Base-by-base conservation (phyloP, 192 early-diverging fungal genomes). In the Backusella psychrophila region DNA sequence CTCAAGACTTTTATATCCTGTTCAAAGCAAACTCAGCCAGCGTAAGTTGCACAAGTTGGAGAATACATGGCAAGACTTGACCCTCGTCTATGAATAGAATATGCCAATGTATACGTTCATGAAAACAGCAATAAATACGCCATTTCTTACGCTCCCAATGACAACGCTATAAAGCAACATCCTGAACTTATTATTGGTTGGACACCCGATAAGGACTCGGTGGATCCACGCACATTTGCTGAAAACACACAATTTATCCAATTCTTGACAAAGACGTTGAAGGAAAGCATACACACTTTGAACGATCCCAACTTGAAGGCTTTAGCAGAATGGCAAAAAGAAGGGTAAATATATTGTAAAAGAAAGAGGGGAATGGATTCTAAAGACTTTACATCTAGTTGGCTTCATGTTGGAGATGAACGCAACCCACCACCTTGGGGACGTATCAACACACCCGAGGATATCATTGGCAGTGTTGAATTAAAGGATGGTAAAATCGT, bases 391-490 rank as follows among this genome's bases (percentile, higher is more conserved):
- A 34, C 3, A 52, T 52, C 7, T 33, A 83, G 82, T 0, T 83
- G 82, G 82, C 21, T 83, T 7, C 82, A 83, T 70, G 49, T 83
- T 34, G 82, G 75, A 5, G 82, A 83, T 73, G 82, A 80, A 41
- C 75, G 82, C 9, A 80, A 83, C 71, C 78, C 77, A 12, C 77
- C 86, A 34, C 82, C 80, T 29, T 84, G 76, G 66, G 82, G 82
- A 23, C 66, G 90, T 23, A 91, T 89, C 42, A 87, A 88, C 17
- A 72, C 76, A 33, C 88, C 90, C 21, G 90, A 91, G 68, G 87
- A 91, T 76, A 91, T 89, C 33, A 85, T 91, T 76, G 90, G 90
- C 33, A 87, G 86, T 69, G 86, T 91, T 6, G 71, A 87, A 65
- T 71, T 91, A 12, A 63, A 82, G 15, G 75, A 83, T 71, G 90